Percentiles rank a stretch among this genome's conserved stretches.
Conservation (phyloP, 495 filamentous ascomycete species). For the Polyplosphaeria fusca region DNA sequence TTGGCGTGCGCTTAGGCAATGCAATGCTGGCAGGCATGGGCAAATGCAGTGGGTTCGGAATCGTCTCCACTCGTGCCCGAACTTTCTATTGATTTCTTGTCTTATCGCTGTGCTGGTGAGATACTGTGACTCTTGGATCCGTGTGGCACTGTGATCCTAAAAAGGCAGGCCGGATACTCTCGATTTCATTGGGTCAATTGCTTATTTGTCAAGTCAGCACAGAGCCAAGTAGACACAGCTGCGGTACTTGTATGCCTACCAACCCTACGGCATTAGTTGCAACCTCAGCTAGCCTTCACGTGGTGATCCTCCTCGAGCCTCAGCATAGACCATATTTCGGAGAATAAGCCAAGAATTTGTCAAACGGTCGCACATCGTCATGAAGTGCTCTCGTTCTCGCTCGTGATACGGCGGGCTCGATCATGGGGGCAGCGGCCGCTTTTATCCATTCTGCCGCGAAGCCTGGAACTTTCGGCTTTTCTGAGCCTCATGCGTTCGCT, state of each 20-base stretch:
- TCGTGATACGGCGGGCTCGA: conserved; percentile 1
- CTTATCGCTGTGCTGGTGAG: no score
- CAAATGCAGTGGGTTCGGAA: no score
- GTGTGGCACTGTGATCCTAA: no score
- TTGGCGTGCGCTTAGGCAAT: no score
- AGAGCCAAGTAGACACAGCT: background rate
- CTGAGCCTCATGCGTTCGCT: background rate
- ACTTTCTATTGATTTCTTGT: no score
- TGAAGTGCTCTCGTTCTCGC: background rate
- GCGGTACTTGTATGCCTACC: conserved; percentile 6
- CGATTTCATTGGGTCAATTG: background rate
- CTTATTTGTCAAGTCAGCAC: conserved; percentile 19
- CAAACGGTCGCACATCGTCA: conserved; percentile 7
- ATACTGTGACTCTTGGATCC: no score
- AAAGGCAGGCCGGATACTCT: no score
- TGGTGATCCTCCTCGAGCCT: conserved; percentile 7
- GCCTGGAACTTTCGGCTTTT: conserved; percentile 15
- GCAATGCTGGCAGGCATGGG: no score
- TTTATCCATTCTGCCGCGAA: conserved; percentile 30
- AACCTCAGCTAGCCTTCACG: background rate
- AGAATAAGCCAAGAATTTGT: conserved; percentile 22
- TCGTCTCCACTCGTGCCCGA: no score
- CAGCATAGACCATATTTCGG: conserved; percentile 4
- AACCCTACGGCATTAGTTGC: background rate
- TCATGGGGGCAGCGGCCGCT: conserved; percentile 2